A percentile compares a stretch with the other conserved stretches of the same genome.
phyloP scores from a whole-genome alignment of 352 stramenopile genomes.

The Phytophthora palmivora region DNA sequence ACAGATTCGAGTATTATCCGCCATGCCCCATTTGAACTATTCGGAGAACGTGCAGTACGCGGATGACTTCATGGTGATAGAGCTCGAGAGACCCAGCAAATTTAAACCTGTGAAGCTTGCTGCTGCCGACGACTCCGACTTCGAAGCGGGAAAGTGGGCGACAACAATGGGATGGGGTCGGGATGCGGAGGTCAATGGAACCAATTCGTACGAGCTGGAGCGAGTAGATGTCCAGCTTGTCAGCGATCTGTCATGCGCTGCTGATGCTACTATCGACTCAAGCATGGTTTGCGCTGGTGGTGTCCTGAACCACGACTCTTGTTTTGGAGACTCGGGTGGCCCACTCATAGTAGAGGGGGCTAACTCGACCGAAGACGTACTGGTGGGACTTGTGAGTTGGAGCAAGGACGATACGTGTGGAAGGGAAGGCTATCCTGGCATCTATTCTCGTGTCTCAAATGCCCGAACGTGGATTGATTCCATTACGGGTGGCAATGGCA shows the following conservation, averaged over 20 bases:
- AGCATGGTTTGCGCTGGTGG: constrained; percentile 64
- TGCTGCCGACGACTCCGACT: constrained; percentile 9
- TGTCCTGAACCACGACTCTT: constrained; percentile 39
- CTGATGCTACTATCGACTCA: constrained; percentile 23
- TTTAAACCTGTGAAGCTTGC: constrained; percentile 15
- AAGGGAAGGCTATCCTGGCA: constrained; percentile 37
- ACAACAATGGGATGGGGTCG: constrained; percentile 31
- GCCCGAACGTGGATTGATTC: constrained; percentile 47
- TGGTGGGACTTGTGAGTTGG: constrained; percentile 61
- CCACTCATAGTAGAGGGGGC: constrained; percentile 37
- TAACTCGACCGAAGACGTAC: constrained; percentile 20
- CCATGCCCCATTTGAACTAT: constrained; percentile 25
- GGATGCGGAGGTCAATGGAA: constrained; percentile 23
- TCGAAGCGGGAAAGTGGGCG: constrained; percentile 31
- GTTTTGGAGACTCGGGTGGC: constrained; percentile 59
- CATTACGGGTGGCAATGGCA: constrained; percentile 22
- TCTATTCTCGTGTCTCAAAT: constrained; percentile 61
- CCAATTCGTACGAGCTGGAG: constrained; percentile 34
- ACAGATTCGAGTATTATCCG: constrained; percentile 18
- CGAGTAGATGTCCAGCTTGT: constrained; percentile 43
- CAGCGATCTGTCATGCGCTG: constrained; percentile 38
- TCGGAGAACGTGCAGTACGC: constrained; percentile 13
- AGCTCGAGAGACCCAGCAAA: constrained; percentile 42
- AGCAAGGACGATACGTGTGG: constrained; percentile 48
- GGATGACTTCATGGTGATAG: constrained; percentile 50